phyloP scores from a whole-genome alignment of 2,329 filamentous ascomycete species.

The Volutella citrinella region DNA sequence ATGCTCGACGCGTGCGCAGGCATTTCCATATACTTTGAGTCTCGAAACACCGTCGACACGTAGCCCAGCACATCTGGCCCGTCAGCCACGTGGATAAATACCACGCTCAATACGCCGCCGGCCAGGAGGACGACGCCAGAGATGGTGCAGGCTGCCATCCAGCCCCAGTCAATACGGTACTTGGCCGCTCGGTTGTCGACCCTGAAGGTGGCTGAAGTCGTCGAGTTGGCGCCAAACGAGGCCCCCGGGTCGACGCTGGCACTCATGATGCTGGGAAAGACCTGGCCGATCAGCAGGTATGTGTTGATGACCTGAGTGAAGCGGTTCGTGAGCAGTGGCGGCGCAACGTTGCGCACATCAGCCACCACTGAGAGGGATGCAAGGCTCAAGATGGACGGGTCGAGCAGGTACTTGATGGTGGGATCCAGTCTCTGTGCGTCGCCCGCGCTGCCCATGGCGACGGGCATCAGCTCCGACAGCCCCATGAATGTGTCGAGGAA shows the following conservation, averaged over 20 bases:
- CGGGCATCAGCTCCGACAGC: too few species aligned
- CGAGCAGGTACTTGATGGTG: too few species aligned
- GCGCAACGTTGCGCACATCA: too few species aligned
- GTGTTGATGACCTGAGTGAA: constrained; percentile 13
- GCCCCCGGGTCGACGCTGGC: background rate
- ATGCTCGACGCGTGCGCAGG: too few species aligned
- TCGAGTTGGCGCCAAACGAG: background rate
- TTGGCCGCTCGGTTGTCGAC: background rate
- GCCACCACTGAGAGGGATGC: too few species aligned
- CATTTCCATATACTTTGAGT: too few species aligned
- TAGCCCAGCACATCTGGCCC: constrained; percentile 16
- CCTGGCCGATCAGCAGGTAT: constrained; percentile 7
- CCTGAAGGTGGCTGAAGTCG: background rate
- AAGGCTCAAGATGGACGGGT: too few species aligned
- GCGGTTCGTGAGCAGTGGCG: too few species aligned
- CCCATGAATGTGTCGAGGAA: too few species aligned
- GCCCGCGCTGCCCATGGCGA: too few species aligned
- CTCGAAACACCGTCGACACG: constrained; percentile 13
- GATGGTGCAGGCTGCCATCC: background rate
- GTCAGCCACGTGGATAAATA: constrained; percentile 12
- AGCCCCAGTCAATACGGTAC: constrained; percentile 1
- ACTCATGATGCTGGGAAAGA: background rate
- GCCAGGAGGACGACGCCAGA: background rate
- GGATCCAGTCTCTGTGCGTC: too few species aligned
- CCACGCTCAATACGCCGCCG: constrained; percentile 2